These are phyloP conservation scores for Ceratocystis diversiconidia DNA, from an alignment of 2,329 filamentous ascomycete genomes.

Conservation along the genomic window DNA sequence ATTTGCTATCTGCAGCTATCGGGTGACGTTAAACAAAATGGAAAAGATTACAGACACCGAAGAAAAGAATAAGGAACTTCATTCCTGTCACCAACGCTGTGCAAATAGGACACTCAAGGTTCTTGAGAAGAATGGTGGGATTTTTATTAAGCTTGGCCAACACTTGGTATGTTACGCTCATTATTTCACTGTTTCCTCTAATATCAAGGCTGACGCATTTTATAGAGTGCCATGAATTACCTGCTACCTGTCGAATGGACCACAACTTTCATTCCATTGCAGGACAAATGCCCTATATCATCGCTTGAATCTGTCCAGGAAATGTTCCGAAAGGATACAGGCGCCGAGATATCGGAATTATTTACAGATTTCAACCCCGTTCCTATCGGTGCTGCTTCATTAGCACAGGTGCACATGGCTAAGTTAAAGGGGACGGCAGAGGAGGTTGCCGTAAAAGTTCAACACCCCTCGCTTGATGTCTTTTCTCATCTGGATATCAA, in stretches of 20 bases:
- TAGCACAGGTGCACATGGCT: constrained; percentile 88
- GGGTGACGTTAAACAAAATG: constrained; percentile 60
- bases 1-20: constrained; percentile 50
- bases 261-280: constrained; percentile 84
- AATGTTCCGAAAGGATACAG: constrained; percentile 79
- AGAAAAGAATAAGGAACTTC: constrained; percentile 54
- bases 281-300: constrained; percentile 90
- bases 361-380: constrained; percentile 70
- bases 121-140: constrained; percentile 89
- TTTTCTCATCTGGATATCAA: constrained; percentile 82
- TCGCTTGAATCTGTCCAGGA: constrained; percentile 71
- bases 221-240: constrained; percentile 82
- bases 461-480: constrained; percentile 77
- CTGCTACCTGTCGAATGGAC: constrained; percentile 86
- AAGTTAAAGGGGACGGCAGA: constrained; percentile 68
- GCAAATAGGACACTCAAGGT: constrained; percentile 75
- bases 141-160: constrained; percentile 96
- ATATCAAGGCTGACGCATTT: not conserved
- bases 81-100: constrained; percentile 81
- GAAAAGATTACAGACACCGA: constrained; percentile 47
- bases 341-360: constrained; percentile 59
- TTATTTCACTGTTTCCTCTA: not conserved
- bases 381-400: constrained; percentile 82
- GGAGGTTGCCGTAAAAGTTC: constrained; percentile 89
- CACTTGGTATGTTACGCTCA: constrained; percentile 47